Base-by-base conservation (phyloP, 2,329 filamentous ascomycete species). In the Penicillium sp. region DNA sequence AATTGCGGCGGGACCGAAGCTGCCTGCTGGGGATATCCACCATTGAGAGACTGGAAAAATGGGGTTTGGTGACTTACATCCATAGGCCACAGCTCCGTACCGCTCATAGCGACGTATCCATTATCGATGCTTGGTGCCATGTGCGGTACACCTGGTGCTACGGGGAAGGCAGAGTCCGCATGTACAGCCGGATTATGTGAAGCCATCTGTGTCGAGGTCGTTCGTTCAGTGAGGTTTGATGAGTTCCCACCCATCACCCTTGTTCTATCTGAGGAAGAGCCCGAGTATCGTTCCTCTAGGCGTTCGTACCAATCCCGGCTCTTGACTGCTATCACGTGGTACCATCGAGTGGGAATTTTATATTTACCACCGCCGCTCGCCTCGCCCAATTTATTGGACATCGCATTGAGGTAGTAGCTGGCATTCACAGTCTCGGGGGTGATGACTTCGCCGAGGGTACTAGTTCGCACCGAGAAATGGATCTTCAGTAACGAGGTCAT, bases 401-500 rank as follows among this genome's bases (percentile, higher is more conserved):
- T 56, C 10, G 66, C 65, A 4, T 74, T 68, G 13, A 74, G 62
- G 52, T 74, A 74, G 35, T 64, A 64, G 13, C 66, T 64, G 13
- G 70, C 61, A 8, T 73, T 72, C 47, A 74, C 66, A 6, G 65
- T 60, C 29, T 73, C 61, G 0, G 67, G 58, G 1, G 60, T 66
- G 29, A 74, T 62, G 22, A 74, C 65, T 52, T 74, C 67, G 13
- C 72, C 69, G 11, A 74, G 55, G 0, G 61, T 61, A 6, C 68
- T 69, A 3, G 68, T 69, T 7, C 66, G 65, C 29, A 73, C 68
- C 1, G 71, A 70, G 57, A 68, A 71, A 48, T 70, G 68, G n/a
- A 74, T 71, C 22, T 74, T 74, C 47, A 74, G 56, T 16, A 74
- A 62, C 2, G 71, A 71, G 47, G 71, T 70, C 26, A 74, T 42